Evolutionary conservation across 495 filamentous ascomycete species (phyloP), one percentile per base, ranked within the genome.

Genomic region (Hyaloscypha finlandica): DNA sequence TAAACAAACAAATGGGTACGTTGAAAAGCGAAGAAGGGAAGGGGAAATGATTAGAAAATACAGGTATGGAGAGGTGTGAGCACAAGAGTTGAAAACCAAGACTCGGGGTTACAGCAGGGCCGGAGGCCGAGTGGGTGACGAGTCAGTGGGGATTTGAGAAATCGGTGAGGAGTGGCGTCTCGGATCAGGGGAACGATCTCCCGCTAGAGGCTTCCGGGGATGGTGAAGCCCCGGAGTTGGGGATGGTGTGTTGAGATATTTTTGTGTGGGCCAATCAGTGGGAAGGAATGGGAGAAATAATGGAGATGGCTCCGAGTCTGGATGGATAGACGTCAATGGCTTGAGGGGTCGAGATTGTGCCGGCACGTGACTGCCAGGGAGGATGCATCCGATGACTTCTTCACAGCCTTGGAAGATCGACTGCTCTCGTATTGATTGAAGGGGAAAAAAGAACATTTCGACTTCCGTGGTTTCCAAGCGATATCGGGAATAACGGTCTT

Each of bases 101-200:
- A 19, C 42, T 48, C 42, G 42, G 42, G 9, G 9, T 48, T 48
- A 48, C 4, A 48, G 42, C 2, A 48, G 16, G 9, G 9, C 42
- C 42, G 42, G 42, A 48, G 8, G 42, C 42, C 42, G 35, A 37
- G 1, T 37, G 25, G 25, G 35, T 37, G 51, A 53, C 51, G 22
- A 53, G 19, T 53, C 22, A 29, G 19, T 53, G 51, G 22, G 51
- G 51, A 6, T n/a, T 6, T 1, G 3, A 3, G 3, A 37, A 8
- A 8, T 37, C 12, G 51, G 53, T 56, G 22, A 25, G 53, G 53
- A 25, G 53, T 29, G 25, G 53, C 3, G 53, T 11, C 30, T 56
- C 53, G 53, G 53, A 25, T 56, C 5, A 56, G 42, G 42, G 53
- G 53, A 56, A n/a, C 53, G 22, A 56, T 56, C 53, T 56, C 30